Conservation (phyloP, 2,329 filamentous ascomycete genomes). For the Cercospora citrullina region DNA sequence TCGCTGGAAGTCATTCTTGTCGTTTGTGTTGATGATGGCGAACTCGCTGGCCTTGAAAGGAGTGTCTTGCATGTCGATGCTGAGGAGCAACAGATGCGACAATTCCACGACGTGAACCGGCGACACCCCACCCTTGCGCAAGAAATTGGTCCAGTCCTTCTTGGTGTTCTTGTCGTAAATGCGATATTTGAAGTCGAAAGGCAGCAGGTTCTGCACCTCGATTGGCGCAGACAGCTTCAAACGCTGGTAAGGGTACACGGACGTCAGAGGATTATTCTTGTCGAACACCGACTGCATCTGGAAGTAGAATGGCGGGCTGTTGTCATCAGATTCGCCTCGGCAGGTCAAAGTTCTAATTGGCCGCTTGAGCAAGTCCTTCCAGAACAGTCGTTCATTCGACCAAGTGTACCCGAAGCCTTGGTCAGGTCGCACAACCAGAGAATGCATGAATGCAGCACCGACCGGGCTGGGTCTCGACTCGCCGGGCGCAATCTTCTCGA, state of each 20-base stretch:
- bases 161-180: conserved; percentile 99
- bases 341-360: conserved; percentile 87
- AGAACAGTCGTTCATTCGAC: conserved; percentile 87
- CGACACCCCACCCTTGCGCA: conserved; percentile 93
- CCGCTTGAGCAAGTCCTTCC: conserved; percentile 83
- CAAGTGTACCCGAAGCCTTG: conserved; percentile 96
- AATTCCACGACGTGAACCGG: conserved; percentile 96
- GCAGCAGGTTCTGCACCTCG: conserved; percentile 89
- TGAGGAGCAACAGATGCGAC: conserved; percentile 87
- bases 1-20: conserved; percentile 81
- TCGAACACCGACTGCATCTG: conserved; percentile 88
- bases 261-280: conserved; percentile 77
- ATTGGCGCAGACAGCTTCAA: conserved; percentile 89
- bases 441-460: conserved; percentile 87
- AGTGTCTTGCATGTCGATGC: conserved; percentile 95
- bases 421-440: conserved; percentile 82
- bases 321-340: conserved; percentile 77
- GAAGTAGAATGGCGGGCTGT: conserved; percentile 85
- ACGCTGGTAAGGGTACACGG: conserved; percentile 90
- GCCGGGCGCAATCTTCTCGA: conserved; percentile 94
- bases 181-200: conserved; percentile 98
- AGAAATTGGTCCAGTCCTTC: conserved; percentile 98
- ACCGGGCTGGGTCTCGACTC: conserved; percentile 88
- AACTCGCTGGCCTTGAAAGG: conserved; percentile 95
- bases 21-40: conserved; percentile 90